These are phyloP conservation scores for Puccinia triticina DNA, from an alignment of 1,284 basidiomycete genomes.

Conservation along the genomic window DNA sequence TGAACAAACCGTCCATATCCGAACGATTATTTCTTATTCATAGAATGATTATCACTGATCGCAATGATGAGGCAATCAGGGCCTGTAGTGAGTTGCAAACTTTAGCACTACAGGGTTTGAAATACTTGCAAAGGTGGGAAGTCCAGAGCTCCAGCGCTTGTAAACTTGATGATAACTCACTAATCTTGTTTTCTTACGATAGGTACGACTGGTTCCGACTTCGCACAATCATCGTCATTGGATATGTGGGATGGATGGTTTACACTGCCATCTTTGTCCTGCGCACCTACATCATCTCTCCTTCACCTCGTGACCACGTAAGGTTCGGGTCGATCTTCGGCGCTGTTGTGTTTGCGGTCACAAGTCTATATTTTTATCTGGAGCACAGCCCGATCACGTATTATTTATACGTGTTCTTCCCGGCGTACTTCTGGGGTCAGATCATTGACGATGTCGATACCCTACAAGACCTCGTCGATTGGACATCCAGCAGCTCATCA, in stretches of 20 bases:
- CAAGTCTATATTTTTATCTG: conserved; percentile 67
- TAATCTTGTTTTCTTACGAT: not conserved
- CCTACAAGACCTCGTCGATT: conserved; percentile 25
- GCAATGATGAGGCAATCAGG: conserved; percentile 66
- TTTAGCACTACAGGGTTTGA: conserved; percentile 69
- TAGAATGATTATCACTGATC: conserved; percentile 56
- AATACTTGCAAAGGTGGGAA: conserved; percentile 76
- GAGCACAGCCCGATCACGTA: conserved; percentile 74
- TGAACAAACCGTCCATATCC: conserved; percentile 62
- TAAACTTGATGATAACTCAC: conserved; percentile 10
- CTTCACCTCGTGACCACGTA: conserved; percentile 60
- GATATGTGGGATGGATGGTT: conserved; percentile 76
- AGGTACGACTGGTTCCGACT: conserved; percentile 77
- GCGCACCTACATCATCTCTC: conserved; percentile 48
- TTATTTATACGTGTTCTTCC: conserved; percentile 75
- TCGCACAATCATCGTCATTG: conserved; percentile 70
- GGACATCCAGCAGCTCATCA: not conserved
- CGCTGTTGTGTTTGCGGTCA: conserved; percentile 54
- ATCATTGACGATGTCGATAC: conserved; percentile 52
- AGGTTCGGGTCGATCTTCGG: conserved; percentile 61
- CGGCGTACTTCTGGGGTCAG: conserved; percentile 69
- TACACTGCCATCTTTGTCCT: conserved; percentile 58
- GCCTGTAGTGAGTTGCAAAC: conserved; percentile 67
- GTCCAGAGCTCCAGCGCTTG: not conserved
- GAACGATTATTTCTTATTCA: conserved; percentile 59